These are phyloP conservation scores for Silene vulgaris DNA, from an alignment of 179 eudicot genomes.

Conservation along the genomic window DNA sequence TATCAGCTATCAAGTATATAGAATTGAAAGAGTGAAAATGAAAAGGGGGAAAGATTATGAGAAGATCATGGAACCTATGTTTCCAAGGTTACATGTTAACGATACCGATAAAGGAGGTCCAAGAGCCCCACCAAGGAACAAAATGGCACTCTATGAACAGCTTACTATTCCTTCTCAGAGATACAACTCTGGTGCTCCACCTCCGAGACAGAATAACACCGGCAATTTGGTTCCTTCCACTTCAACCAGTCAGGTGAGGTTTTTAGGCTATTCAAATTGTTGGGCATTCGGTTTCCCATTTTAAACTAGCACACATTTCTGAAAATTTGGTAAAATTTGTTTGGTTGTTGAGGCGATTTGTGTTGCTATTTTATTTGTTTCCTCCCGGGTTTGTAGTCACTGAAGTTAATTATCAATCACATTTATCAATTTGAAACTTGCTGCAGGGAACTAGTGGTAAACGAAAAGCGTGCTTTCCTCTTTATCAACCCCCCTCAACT, in stretches of 20 bases:
- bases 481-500: conserved; percentile 32
- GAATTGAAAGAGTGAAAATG: conserved; percentile 33
- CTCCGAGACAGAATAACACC: conserved; percentile 27
- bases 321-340: neutral
- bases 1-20: neutral
- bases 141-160: conserved; percentile 92
- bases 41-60: conserved; percentile 71
- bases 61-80: conserved; percentile 67
- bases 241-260: conserved; percentile 45
- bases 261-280: conserved; percentile 14
- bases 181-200: conserved; percentile 30
- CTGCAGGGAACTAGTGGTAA: conserved; percentile 60
- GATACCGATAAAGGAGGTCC: conserved; percentile 90
- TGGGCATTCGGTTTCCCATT: neutral
- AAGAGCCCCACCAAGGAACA: conserved; percentile 89
- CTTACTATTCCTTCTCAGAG: conserved; percentile 77
- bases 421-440: conserved; percentile 10
- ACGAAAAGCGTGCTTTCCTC: conserved; percentile 40
- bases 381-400: neutral
- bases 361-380: neutral
- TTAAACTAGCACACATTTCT: neutral
- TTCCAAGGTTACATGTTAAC: conserved; percentile 82
- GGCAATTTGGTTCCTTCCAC: conserved; percentile 34
- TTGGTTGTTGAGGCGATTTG: neutral
- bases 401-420: neutral